Conservation (phyloP, 2,329 filamentous ascomycete species). For the Myriosclerotinia scirpicola region DNA sequence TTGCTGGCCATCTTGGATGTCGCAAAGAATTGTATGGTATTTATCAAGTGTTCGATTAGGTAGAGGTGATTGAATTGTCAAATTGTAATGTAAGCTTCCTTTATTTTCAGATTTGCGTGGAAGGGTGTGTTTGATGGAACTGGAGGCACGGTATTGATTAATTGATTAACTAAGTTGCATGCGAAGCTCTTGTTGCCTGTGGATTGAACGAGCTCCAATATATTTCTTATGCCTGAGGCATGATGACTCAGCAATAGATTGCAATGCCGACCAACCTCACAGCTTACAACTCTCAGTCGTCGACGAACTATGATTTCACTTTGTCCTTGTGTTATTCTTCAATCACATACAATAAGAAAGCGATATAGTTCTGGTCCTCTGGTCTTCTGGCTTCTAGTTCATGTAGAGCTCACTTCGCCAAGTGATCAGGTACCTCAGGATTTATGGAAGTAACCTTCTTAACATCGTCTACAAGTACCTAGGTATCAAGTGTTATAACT, state of each 20-base stretch:
- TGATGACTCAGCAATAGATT: not conserved
- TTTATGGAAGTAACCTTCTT: not conserved
- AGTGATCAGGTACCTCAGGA: not conserved
- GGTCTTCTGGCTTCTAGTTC: not conserved
- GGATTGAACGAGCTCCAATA: not conserved
- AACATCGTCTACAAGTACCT: not conserved
- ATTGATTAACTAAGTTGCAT: slow-evolving; percentile 18
- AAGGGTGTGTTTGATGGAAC: slow-evolving; percentile 24
- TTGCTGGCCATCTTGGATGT: slow-evolving; percentile 20
- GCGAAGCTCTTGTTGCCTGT: slow-evolving; percentile 25
- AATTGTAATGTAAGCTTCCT: not conserved
- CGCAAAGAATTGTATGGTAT: not conserved
- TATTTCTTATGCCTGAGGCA: slow-evolving; percentile 6
- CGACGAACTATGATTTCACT: not conserved
- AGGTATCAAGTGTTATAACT: slow-evolving; percentile 1
- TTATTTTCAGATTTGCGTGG: slow-evolving; percentile 10
- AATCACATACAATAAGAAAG: not conserved
- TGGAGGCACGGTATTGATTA: slow-evolving; percentile 2
- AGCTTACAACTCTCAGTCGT: not conserved
- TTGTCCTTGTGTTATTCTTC: not conserved
- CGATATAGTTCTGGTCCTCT: not conserved
- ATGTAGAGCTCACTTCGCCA: not conserved
- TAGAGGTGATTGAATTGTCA: not conserved
- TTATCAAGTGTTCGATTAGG: not conserved
- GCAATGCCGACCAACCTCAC: not conserved